Evolutionary conservation across 176 grass and related monocot genomes (phyloP).

Genomic region (Oryza longistaminata): DNA sequence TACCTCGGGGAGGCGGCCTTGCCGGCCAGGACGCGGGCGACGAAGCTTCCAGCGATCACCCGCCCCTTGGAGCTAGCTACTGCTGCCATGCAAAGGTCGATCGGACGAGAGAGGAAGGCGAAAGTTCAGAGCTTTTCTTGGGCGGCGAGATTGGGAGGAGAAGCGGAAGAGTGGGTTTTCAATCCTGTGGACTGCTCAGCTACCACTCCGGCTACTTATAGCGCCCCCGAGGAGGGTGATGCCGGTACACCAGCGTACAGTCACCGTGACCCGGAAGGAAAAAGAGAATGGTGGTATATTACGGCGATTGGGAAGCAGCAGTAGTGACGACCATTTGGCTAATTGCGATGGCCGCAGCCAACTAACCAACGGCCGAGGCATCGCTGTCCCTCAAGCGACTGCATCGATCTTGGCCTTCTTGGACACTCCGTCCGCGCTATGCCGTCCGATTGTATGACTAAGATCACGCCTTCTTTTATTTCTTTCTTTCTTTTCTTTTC

Average conservation of each 20-base stretch:
- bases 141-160: not conserved
- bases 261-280: not conserved
- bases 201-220: slow-evolving; percentile 25
- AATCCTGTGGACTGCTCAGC: not conserved
- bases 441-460: not conserved
- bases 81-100: slow-evolving; percentile 89
- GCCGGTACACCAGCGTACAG: not conserved
- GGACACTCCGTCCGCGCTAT: not conserved
- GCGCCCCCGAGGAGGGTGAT: not conserved
- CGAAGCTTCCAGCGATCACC: slow-evolving; percentile 69
- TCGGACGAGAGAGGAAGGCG: not conserved
- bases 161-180: not conserved
- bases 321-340: not conserved
- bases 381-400: not conserved
- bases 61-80: slow-evolving; percentile 72
- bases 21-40: slow-evolving; percentile 66
- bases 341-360: not conserved
- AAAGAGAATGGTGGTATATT: not conserved
- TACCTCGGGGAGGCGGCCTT: slow-evolving; percentile 62
- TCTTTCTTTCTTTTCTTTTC: too few species aligned
- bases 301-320: not conserved
- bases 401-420: not conserved
- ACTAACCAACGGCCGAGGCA: not conserved
- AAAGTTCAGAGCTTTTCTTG: too few species aligned
- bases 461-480: too few species aligned